phyloP scores from a whole-genome alignment of 169 alveolate species.

The Haemoproteus tartakovskyi region DNA sequence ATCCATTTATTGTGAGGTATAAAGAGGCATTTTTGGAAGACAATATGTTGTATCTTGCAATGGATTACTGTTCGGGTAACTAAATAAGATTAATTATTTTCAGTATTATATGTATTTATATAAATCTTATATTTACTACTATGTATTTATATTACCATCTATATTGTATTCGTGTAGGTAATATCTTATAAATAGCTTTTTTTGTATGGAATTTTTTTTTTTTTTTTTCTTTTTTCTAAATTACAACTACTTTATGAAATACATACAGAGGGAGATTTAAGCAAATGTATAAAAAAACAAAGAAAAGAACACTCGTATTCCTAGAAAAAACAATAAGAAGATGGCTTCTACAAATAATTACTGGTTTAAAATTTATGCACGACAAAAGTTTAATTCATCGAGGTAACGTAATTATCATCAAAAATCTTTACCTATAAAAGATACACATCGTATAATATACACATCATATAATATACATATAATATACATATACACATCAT shows the following conservation, averaged over 20 bases:
- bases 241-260: too few relatives aligned
- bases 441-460: background rate
- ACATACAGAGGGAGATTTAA: slow-evolving; percentile 54
- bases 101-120: too few relatives aligned
- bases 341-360: slow-evolving; percentile 56
- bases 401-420: slow-evolving; percentile 11
- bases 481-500: too few relatives aligned
- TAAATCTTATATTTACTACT: too few relatives aligned
- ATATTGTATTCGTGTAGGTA: too few relatives aligned
- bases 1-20: slow-evolving; percentile 64
- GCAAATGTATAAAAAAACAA: slow-evolving; percentile 31
- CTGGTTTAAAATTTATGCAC: slow-evolving; percentile 64
- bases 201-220: background rate
- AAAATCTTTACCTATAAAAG: background rate
- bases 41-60: slow-evolving; percentile 26
- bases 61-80: slow-evolving; percentile 64
- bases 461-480: background rate
- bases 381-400: slow-evolving; percentile 57
- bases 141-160: too few relatives aligned
- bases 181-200: too few relatives aligned
- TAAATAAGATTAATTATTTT: too few relatives aligned
- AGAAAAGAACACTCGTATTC: slow-evolving; percentile 31
- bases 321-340: slow-evolving; percentile 54
- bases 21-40: slow-evolving; percentile 61
- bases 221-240: background rate